Evolutionary conservation across 305 asterid genomes (phyloP), one percentile per base, ranked within the genome.

Genomic region (Withania somnifera): DNA sequence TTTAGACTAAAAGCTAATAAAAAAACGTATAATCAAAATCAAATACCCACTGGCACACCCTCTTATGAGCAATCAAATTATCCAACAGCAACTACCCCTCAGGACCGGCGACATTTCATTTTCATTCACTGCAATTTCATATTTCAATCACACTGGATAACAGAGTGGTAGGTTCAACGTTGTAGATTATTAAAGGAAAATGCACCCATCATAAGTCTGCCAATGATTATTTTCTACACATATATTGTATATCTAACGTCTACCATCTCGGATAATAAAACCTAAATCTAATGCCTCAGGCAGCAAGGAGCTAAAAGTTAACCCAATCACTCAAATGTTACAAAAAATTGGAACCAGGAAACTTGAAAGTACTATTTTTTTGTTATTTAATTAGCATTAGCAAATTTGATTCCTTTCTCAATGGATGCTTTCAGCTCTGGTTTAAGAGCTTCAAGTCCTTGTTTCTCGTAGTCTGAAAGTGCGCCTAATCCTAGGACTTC

Each of bases 401-500:
- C 98, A 68, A 95, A 95, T 8, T 93, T 85, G 64, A 95, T 82
- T 36, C 99, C 99, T 88, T 96, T 94, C 68, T 96, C 98, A 22
- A 96, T 96, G 7, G 99, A 96, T 73, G 94, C 68, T 83, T 88
- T 89, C 81, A 94, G 87, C 85, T 96, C 99, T 0, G 93, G 88
- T 88, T 89, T 90, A 53, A 95, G 93, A 75, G 97, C 94, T 87
- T 95, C 97, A 38, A 95, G 83, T 45, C 98, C 98, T 83, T 92
- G 91, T 84, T 95, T 86, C 91, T 95, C 98, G 7, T 42, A 91
- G 86, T 91, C 98, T 11, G 97, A 89, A 20, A 93, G 91, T 38
- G 93, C 80, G n/a, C 98, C 98, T 81, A 93, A 84, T 20, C 95
- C 99, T 2, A 93, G 83, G 32, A 96, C 93, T 86, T 96, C 98